A percentile compares a stretch with the other conserved stretches of the same genome.
These are phyloP conservation scores for Staphylotrichum longicolle DNA, from an alignment of 495 filamentous ascomycete genomes.

Conservation along the genomic window DNA sequence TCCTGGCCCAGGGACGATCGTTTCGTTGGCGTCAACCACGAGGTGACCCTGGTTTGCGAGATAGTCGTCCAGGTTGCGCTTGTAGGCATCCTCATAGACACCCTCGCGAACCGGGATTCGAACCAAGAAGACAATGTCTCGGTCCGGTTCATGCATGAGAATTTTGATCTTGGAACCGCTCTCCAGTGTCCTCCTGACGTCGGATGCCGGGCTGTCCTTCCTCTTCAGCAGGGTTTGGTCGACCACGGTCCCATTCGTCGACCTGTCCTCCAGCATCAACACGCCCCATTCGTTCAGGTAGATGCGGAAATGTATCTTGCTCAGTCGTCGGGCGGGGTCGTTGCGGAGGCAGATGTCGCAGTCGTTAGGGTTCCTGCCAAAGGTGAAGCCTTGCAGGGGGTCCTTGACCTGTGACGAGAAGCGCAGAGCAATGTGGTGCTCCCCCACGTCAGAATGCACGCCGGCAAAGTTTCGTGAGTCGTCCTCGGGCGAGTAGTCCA, in stretches of 20 bases:
- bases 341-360: slow-evolving; percentile 72
- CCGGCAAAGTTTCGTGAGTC: slow-evolving; percentile 45
- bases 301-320: slow-evolving; percentile 90
- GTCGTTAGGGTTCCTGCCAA: slow-evolving; percentile 68
- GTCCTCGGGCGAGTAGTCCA: slow-evolving; percentile 45
- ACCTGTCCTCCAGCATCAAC: slow-evolving; percentile 87
- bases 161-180: slow-evolving; percentile 73
- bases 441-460: slow-evolving; percentile 46
- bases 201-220: slow-evolving; percentile 41
- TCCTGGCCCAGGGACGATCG: slow-evolving; percentile 47
- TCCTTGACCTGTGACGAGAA: slow-evolving; percentile 69
- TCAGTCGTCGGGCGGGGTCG: slow-evolving; percentile 62
- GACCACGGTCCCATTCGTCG: slow-evolving; percentile 89
- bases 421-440: slow-evolving; percentile 73
- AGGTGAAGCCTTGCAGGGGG: slow-evolving; percentile 68
- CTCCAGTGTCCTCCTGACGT: slow-evolving; percentile 59
- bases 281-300: slow-evolving; percentile 74
- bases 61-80: slow-evolving; percentile 57
- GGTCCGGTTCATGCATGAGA: slow-evolving; percentile 48
- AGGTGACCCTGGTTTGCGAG: slow-evolving; percentile 31
- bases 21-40: slow-evolving; percentile 35
- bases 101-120: slow-evolving; percentile 73
- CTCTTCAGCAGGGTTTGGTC: slow-evolving; percentile 60
- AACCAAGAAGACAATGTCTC: slow-evolving; percentile 73
- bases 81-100: slow-evolving; percentile 54